phyloP scores from a whole-genome alignment of 805 yeast genomes.

The Starmera pachycereana region DNA sequence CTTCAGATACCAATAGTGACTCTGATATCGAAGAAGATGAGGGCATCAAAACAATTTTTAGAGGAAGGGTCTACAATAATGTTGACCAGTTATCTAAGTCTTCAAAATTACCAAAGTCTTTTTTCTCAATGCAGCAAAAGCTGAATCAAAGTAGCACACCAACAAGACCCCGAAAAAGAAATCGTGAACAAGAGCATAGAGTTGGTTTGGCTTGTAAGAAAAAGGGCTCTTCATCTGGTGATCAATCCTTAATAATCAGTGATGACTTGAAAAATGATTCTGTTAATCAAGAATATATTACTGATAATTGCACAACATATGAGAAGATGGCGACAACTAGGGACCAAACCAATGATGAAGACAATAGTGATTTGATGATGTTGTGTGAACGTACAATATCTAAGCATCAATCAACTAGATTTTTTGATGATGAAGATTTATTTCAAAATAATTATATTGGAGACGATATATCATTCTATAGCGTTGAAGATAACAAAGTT shows the following conservation, averaged over 20 bases:
- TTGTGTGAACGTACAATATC: too few species aligned
- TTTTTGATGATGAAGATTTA: too few species aligned
- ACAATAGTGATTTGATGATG: too few species aligned
- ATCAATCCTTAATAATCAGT: background rate
- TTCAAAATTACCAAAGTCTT: slow-evolving; percentile 15
- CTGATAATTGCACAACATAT: background rate
- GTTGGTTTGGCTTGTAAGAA: slow-evolving; percentile 13
- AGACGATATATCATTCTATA: background rate
- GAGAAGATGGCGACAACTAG: too few species aligned
- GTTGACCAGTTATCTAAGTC: slow-evolving; percentile 11
- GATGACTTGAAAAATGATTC: background rate
- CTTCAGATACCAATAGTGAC: background rate
- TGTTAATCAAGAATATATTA: background rate
- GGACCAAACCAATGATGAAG: background rate
- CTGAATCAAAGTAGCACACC: background rate
- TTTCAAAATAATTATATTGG: too few species aligned
- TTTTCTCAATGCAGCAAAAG: slow-evolving; percentile 7
- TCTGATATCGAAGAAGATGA: background rate
- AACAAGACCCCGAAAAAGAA: background rate
- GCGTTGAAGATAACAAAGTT: background rate
- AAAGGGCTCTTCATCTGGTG: background rate
- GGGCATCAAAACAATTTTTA: slow-evolving; percentile 1
- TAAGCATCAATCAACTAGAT: too few species aligned
- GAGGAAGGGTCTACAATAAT: slow-evolving; percentile 13
- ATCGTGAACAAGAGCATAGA: slow-evolving; percentile 2